Base-by-base conservation (phyloP, 1,284 basidiomycete genomes). In the Cutaneotrichosporon sp. region DNA sequence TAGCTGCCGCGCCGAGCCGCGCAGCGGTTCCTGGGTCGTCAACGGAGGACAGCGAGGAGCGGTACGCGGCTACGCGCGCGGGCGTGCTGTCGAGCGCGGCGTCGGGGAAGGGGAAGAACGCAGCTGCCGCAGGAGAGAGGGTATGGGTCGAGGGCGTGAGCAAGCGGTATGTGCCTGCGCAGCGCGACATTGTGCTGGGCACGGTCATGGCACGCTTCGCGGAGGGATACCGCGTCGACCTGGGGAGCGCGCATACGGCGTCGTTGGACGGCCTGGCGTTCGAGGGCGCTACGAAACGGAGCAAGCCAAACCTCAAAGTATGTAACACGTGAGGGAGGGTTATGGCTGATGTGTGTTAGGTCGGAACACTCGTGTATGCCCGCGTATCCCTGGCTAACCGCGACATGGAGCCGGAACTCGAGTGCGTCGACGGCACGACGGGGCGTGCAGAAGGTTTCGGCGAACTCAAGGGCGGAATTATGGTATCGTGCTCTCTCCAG, bases 341-440 rank as follows among this genome's bases (percentile, higher is more conserved):
- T 30, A 10, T 3, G 10, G 4, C 10, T 30, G 26, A 10, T 5
- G 45, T 52, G 20, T 12, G 10, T 12, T 59, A 79, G 78, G 73
- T 78, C 38, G 78, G 78, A n/a, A 74, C 77, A 1, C 67, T 79
- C 3, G 73, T 80, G 1, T 79, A 78, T 53, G 78, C 76, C 4
- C 66, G 77, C 37, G 74, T 80, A 8, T 71, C 75, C 7, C 61
- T 77, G 2, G 77, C 78, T 5, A 76, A 72, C 42, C 64, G 74
- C 26, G 78, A 79, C 61, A 77, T 77, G 66, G 78, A 80, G 54
- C 77, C 78, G 1, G 78, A 80, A 54, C 63, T 80, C 21, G 77
- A 78, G 60, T 80, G 78, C 58, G 69, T 79, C 45, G 77, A 79
- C 62, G 70, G 76, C 0, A 66, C 75, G 22, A 78, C 76, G 12